Evolutionary conservation across 257 asterid species (phyloP).

Genomic region (Buddleja alternifolia): DNA sequence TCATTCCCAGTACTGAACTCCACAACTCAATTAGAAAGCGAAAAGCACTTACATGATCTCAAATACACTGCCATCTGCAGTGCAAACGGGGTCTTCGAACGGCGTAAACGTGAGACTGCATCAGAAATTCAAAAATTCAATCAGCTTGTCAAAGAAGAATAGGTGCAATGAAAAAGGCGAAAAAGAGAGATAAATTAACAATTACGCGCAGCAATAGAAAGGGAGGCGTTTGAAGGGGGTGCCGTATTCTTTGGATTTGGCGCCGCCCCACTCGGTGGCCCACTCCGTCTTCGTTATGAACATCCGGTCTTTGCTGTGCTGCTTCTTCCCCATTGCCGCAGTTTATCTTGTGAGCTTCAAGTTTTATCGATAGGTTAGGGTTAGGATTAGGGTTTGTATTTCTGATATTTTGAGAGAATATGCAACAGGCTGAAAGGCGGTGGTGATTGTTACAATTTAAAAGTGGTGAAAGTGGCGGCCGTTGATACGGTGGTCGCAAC

Average conservation of each 20-base stretch:
- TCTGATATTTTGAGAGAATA: not conserved
- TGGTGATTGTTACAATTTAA: not conserved
- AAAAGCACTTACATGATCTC: conserved; percentile 57
- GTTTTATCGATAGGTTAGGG: conserved; percentile 29
- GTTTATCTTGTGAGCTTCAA: conserved; percentile 17
- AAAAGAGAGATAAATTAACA: conserved; percentile 6
- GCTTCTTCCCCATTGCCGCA: conserved; percentile 89
- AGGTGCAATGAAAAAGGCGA: not conserved
- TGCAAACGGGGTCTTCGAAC: conserved; percentile 88
- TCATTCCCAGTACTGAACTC: not conserved
- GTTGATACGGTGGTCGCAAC: conserved; percentile 26
- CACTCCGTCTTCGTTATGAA: conserved; percentile 96
- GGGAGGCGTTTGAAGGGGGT: conserved; percentile 92
- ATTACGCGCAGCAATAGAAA: conserved; percentile 97
- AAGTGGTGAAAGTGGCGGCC: conserved; percentile 16
- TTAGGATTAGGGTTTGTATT: conserved; percentile 5
- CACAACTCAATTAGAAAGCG: conserved; percentile 13
- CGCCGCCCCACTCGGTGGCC: conserved; percentile 99
- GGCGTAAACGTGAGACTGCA: conserved; percentile 97
- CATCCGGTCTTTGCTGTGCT: conserved; percentile 97
- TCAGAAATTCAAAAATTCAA: conserved; percentile 16
- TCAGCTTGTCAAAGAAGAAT: not conserved
- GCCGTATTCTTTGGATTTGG: conserved; percentile 84
- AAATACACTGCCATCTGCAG: conserved; percentile 88
- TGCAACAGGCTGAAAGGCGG: conserved; percentile 2